Evolutionary conservation across 2,329 filamentous ascomycete genomes (phyloP), one percentile per base, ranked within the genome.

Genomic region (Lachnellula suecica): DNA sequence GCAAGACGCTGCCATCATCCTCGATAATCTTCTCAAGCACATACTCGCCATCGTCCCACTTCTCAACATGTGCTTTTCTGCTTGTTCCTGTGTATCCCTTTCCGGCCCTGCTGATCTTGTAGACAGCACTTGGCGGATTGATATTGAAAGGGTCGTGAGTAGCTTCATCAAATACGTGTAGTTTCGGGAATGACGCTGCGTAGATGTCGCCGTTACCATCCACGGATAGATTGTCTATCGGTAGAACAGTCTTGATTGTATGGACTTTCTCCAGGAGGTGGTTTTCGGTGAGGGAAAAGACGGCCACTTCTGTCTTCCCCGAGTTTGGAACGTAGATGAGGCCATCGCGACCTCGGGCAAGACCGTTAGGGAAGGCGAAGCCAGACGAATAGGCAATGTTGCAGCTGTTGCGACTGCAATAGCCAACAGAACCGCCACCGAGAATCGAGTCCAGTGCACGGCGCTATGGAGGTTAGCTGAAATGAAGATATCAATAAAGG

Each of bases 191-290:
- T 3, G 59, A 63, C 3, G 68, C 68, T 2, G 59, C 68, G 50
- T 64, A 65, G 31, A 72, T 62, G 29, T 70, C 65, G 1, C 70
- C 70, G 20, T 70, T 62, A 3, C 52, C 54, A 49, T 72, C 70
- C n/a, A 71, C 52, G 1, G 65, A 66, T 8, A 72, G 48, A 35
- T 72, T 72, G 50, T 72, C 70, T 4, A 71, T 51, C 0, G 67
- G 66, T 22, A 66, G 58, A 13, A 62, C 58, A 7, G 63, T 49
- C 34, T 63, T 43, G 41, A 72, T 65, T 1, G 56, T 58, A 38
- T 59, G 63, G 52, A 61, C 23, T 35, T 59, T 46, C 13, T 54
- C 47, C 3, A 67, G 53, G 4, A 31, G 46, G n/a, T 59, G 49
- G 8, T 58, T 34, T 31, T 56, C 47, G 6, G 52, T 48, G 19